Conservation (phyloP, 2,329 filamentous ascomycete genomes). For the Lachnellula suecica region DNA sequence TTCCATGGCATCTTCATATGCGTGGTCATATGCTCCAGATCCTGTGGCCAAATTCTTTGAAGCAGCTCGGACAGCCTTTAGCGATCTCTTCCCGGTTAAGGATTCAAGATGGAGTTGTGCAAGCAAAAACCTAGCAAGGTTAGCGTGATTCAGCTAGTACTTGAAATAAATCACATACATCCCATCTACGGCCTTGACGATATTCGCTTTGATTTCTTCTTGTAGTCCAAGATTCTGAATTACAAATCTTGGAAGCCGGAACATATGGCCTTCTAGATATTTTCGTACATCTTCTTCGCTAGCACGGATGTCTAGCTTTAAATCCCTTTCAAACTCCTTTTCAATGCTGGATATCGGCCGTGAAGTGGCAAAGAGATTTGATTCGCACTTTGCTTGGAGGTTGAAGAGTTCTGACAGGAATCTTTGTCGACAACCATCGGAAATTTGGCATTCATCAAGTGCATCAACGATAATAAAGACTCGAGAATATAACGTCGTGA, state of each 20-base stretch:
- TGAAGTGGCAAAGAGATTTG: slow-evolving; percentile 35
- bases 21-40: slow-evolving; percentile 33
- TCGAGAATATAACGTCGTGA: slow-evolving; percentile 20
- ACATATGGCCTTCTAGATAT: slow-evolving; percentile 29
- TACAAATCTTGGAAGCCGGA: slow-evolving; percentile 20
- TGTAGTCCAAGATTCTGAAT: slow-evolving; percentile 15
- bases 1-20: slow-evolving; percentile 43
- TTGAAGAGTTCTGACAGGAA: slow-evolving; percentile 6
- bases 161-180: slow-evolving; percentile 35
- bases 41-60: slow-evolving; percentile 34
- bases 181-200: slow-evolving; percentile 28
- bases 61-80: slow-evolving; percentile 33
- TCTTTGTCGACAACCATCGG: neutral
- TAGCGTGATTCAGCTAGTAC: too few species aligned
- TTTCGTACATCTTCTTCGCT: slow-evolving; percentile 28
- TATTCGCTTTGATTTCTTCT: slow-evolving; percentile 21
- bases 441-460: slow-evolving; percentile 22
- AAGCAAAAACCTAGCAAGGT: slow-evolving; percentile 2
- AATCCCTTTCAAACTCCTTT: slow-evolving; percentile 17
- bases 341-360: slow-evolving; percentile 28
- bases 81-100: slow-evolving; percentile 32
- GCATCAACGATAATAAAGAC: slow-evolving; percentile 21
- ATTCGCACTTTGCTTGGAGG: slow-evolving; percentile 17
- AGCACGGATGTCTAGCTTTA: slow-evolving; percentile 33
- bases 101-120: slow-evolving; percentile 36